Conservation (phyloP, 352 stramenopile genomes). For the Aphanomyces euteiches region DNA sequence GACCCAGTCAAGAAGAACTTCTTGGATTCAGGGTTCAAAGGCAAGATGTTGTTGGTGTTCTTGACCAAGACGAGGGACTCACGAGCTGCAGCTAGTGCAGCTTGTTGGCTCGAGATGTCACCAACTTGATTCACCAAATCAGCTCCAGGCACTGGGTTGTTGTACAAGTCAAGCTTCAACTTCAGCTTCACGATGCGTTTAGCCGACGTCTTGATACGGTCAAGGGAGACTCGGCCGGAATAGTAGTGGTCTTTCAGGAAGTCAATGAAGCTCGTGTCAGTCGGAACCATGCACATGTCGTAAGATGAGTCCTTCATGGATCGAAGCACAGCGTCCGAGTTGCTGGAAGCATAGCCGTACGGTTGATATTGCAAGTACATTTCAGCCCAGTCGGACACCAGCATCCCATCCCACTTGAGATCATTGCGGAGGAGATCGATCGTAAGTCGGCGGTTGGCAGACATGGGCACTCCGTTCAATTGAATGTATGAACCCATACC, state of each 20-base stretch:
- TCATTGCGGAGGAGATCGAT: slow-evolving; percentile 74
- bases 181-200: slow-evolving; percentile 71
- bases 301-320: slow-evolving; percentile 75
- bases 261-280: slow-evolving; percentile 61
- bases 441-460: slow-evolving; percentile 69
- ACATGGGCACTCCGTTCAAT: slow-evolving; percentile 88
- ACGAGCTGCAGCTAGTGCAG: slow-evolving; percentile 57
- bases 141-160: slow-evolving; percentile 53
- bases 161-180: slow-evolving; percentile 59
- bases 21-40: slow-evolving; percentile 15
- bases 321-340: slow-evolving; percentile 62
- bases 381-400: slow-evolving; percentile 92
- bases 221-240: neutral
- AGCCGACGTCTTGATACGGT: slow-evolving; percentile 56
- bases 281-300: slow-evolving; percentile 89
- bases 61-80: slow-evolving; percentile 82
- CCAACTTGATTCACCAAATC: slow-evolving; percentile 49
- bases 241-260: slow-evolving; percentile 45
- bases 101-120: slow-evolving; percentile 43
- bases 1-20: slow-evolving; percentile 50
- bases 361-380: slow-evolving; percentile 84
- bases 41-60: slow-evolving; percentile 60
- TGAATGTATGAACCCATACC: slow-evolving; percentile 94
- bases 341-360: slow-evolving; percentile 45
- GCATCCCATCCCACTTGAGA: slow-evolving; percentile 80